phyloP scores from a whole-genome alignment of 1,284 basidiomycete species.

The Puccinia brachypodii region DNA sequence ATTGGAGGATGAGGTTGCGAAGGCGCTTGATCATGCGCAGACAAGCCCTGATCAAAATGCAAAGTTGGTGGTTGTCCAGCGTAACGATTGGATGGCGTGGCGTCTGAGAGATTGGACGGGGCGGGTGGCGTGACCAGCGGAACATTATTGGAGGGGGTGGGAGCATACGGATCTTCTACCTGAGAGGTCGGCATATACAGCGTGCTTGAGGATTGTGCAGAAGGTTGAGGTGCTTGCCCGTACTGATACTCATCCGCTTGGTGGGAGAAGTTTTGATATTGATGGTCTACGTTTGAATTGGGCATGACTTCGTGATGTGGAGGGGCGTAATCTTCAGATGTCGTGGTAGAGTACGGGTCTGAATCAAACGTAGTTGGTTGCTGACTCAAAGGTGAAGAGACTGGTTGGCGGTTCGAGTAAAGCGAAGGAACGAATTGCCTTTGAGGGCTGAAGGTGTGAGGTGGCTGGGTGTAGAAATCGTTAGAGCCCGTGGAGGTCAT shows the following conservation, averaged over 20 bases:
- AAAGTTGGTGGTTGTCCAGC: neutral
- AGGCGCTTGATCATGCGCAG: neutral
- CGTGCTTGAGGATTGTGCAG: slow-evolving; percentile 17
- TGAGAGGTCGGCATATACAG: slow-evolving; percentile 18
- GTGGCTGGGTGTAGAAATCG: slow-evolving; percentile 11
- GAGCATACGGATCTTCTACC: slow-evolving; percentile 28
- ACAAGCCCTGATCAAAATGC: neutral
- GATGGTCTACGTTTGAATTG: neutral
- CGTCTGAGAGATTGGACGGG: neutral
- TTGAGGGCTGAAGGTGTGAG: neutral
- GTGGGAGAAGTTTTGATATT: slow-evolving; percentile 2
- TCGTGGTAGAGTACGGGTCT: slow-evolving; percentile 8
- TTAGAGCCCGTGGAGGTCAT: neutral
- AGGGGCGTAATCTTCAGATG: neutral
- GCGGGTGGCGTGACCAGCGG: neutral
- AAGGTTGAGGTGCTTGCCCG: neutral
- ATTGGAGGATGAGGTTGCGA: neutral
- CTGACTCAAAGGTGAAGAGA: slow-evolving; percentile 12
- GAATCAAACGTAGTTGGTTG: neutral
- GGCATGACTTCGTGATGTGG: neutral
- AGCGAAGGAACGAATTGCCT: slow-evolving; percentile 13
- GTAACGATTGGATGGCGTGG: neutral
- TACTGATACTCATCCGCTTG: neutral
- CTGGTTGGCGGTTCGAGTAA: slow-evolving; percentile 13
- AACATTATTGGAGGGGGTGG: neutral